Percentiles rank a stretch among this genome's conserved stretches.
Evolutionary conservation across 2,329 filamentous ascomycete genomes (phyloP).

Genomic region (Stemphylium lycopersici): DNA sequence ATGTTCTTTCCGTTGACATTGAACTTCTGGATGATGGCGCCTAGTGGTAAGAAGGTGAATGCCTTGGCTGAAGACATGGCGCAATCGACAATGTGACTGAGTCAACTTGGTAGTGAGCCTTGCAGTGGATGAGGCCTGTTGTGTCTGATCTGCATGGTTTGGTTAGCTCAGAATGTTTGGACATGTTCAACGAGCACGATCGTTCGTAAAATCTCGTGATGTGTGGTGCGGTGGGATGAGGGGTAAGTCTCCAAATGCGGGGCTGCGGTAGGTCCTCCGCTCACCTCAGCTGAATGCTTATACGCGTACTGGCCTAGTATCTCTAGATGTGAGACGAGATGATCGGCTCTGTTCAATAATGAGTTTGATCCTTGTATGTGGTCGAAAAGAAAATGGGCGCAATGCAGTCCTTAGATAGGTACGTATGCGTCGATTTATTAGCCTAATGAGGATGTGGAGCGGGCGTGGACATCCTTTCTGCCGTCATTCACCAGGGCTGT

Average conservation of each 20-base stretch:
- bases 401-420: conserved; percentile 4
- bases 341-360: conserved; percentile 1
- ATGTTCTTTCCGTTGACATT: conserved; percentile 80
- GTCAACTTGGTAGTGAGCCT: conserved; percentile 1
- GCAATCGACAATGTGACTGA: conserved; percentile 1
- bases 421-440: conserved; percentile 29
- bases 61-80: conserved; percentile 42
- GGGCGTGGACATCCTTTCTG: conserved; percentile 13
- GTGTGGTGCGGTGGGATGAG: conserved; percentile 16
- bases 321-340: neutral
- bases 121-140: neutral
- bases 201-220: conserved; percentile 1
- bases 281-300: conserved; percentile 20
- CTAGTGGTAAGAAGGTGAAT: conserved; percentile 72
- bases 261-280: conserved; percentile 17
- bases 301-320: conserved; percentile 1
- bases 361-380: conserved; percentile 1
- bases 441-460: conserved; percentile 38
- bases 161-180: conserved; percentile 8
- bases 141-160: conserved; percentile 6
- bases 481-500: conserved; percentile 12
- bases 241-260: conserved; percentile 21
- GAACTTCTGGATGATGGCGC: conserved; percentile 83
- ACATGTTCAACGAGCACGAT: neutral
- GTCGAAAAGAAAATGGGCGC: conserved; percentile 1